Percentiles rank a stretch among this genome's conserved stretches.
Conservation (phyloP, 192 early-diverging fungal genomes). For the Pilaira anomala region DNA sequence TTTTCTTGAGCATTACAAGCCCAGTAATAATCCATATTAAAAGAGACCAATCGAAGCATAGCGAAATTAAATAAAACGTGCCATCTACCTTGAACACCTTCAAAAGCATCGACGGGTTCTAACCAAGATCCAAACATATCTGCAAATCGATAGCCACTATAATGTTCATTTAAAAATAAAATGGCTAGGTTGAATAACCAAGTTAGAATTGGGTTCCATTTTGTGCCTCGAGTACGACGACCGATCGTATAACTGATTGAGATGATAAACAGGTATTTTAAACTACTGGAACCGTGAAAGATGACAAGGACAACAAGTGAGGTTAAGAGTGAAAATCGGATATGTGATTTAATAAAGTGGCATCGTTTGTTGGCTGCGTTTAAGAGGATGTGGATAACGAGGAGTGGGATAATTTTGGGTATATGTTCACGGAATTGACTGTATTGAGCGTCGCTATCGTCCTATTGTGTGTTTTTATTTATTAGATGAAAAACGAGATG, state of each 20-base stretch:
- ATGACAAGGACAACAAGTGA: slow-evolving; percentile 53
- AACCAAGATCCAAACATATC: slow-evolving; percentile 11
- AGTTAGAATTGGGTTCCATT: slow-evolving; percentile 59
- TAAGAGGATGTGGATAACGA: slow-evolving; percentile 46
- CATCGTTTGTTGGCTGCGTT: slow-evolving; percentile 42
- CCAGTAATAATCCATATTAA: slow-evolving; percentile 93
- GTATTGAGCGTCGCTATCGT: slow-evolving; percentile 75
- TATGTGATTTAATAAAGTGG: slow-evolving; percentile 31
- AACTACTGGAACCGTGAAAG: slow-evolving; percentile 67
- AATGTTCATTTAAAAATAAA: slow-evolving; percentile 77
- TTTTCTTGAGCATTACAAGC: slow-evolving; percentile 11
- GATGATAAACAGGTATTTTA: slow-evolving; percentile 73
- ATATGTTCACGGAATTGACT: slow-evolving; percentile 65
- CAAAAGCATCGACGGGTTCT: slow-evolving; percentile 52
- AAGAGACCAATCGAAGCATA: slow-evolving; percentile 87
- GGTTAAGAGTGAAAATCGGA: slow-evolving; percentile 52
- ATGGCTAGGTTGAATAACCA: slow-evolving; percentile 83
- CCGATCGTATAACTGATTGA: slow-evolving; percentile 66
- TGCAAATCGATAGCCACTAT: slow-evolving; percentile 68
- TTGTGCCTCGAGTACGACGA: slow-evolving; percentile 44
- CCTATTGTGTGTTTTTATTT: slow-evolving; percentile 34
- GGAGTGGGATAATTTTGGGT: slow-evolving; percentile 45
- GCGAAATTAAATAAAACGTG: slow-evolving; percentile 85
- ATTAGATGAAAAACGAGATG: not conserved
- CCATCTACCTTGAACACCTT: slow-evolving; percentile 80